Evolutionary conservation across 345 rosid genomes (phyloP).

Genomic region (Hypericum androsaemum): DNA sequence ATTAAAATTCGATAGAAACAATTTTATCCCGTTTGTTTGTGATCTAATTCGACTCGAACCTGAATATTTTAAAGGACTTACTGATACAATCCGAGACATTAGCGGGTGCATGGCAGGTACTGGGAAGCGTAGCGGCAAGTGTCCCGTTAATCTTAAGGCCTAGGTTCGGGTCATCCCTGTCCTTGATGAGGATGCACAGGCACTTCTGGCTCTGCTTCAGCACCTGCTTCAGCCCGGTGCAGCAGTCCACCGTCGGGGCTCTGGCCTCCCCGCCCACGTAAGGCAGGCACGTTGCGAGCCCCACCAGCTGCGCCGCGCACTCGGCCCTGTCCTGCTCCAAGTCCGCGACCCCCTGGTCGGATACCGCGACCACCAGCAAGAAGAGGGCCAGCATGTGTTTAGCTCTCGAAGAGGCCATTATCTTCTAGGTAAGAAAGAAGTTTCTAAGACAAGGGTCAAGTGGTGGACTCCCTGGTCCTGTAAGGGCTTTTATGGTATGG

Average conservation of each 20-base stretch:
- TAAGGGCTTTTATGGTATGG: too few species aligned
- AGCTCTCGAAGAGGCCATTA: too few species aligned
- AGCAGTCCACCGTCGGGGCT: slow-evolving; percentile 62
- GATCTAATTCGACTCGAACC: background rate
- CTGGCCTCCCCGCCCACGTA: slow-evolving; percentile 56
- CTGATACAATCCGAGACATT: slow-evolving; percentile 55
- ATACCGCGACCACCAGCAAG: slow-evolving; percentile 16
- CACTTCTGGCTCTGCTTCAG: slow-evolving; percentile 56
- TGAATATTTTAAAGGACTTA: slow-evolving; percentile 14
- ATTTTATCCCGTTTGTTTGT: background rate
- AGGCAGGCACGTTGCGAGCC: slow-evolving; percentile 55
- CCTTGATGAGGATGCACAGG: slow-evolving; percentile 58
- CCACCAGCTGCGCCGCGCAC: slow-evolving; percentile 42
- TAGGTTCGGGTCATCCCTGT: slow-evolving; percentile 59
- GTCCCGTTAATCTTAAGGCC: slow-evolving; percentile 56
- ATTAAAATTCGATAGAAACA: background rate
- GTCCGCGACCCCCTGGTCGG: slow-evolving; percentile 33
- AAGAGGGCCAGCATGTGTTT: background rate
- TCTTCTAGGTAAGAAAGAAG: too few species aligned
- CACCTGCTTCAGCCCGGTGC: slow-evolving; percentile 53
- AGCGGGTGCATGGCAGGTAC: slow-evolving; percentile 33
- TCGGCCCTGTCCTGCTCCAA: slow-evolving; percentile 52
- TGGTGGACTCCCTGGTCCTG: too few species aligned
- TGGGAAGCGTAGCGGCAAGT: slow-evolving; percentile 57
- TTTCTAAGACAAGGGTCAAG: too few species aligned